Evolutionary conservation across 192 early-diverging fungal species (phyloP).

Genomic region (Coemansia sp.): DNA sequence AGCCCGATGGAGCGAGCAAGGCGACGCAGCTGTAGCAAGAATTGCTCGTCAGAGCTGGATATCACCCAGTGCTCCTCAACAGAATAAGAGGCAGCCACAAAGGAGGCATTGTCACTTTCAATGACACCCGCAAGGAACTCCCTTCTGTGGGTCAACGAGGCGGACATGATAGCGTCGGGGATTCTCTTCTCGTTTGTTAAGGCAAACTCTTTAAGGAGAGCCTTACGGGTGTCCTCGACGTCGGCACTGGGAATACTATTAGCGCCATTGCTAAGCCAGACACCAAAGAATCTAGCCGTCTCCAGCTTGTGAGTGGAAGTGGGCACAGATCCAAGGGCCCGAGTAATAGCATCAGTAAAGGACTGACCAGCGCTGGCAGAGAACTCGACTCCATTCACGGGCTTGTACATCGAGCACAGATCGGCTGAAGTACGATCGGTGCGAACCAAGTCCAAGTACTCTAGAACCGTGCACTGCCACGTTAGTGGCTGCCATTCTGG

Average conservation of each 20-base stretch:
- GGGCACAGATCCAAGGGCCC: slow-evolving; percentile 16
- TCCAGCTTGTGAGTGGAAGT: slow-evolving; percentile 19
- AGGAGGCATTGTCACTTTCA: slow-evolving; percentile 13
- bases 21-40: slow-evolving; percentile 21
- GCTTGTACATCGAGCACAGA: slow-evolving; percentile 39
- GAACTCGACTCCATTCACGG: slow-evolving; percentile 36
- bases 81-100: not conserved
- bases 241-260: not conserved
- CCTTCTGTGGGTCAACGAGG: slow-evolving; percentile 27
- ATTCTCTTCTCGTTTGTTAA: slow-evolving; percentile 8
- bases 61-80: slow-evolving; percentile 24
- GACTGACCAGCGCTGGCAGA: slow-evolving; percentile 23
- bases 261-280: slow-evolving; percentile 28
- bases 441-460: slow-evolving; percentile 40
- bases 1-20: slow-evolving; percentile 43
- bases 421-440: slow-evolving; percentile 22
- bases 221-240: not conserved
- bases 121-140: slow-evolving; percentile 48
- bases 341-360: slow-evolving; percentile 18
- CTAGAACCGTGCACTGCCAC: slow-evolving; percentile 49
- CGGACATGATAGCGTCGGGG: slow-evolving; percentile 36
- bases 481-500: slow-evolving; percentile 28
- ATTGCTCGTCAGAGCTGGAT: not conserved
- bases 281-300: slow-evolving; percentile 36
- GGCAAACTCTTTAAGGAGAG: slow-evolving; percentile 5